Evolutionary conservation across 441 rosid species (phyloP).

Genomic region (Pelargonium myrrhifolium): DNA sequence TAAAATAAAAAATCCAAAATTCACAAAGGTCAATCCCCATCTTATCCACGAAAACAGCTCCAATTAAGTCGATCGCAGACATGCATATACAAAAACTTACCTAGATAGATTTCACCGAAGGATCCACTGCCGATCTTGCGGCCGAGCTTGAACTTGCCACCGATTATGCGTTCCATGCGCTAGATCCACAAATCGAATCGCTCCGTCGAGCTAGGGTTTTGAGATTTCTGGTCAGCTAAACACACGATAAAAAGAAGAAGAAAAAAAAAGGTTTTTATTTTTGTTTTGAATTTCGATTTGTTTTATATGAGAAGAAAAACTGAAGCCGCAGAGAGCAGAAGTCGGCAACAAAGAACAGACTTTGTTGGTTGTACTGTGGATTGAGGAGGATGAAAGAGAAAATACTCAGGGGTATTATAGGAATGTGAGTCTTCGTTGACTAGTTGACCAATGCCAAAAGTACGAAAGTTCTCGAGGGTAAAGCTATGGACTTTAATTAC

Average conservation of each 20-base stretch:
- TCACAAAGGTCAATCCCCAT: constrained; percentile 3
- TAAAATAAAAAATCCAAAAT: neutral
- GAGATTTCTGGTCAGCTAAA: neutral
- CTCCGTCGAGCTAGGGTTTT: constrained; percentile 11
- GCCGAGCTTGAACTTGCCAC: constrained; percentile 84
- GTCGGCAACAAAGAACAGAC: neutral
- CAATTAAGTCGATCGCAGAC: neutral
- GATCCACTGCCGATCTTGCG: constrained; percentile 97
- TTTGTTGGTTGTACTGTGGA: neutral
- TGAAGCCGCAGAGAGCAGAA: constrained; percentile 4
- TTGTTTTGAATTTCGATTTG: neutral
- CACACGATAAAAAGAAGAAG: neutral
- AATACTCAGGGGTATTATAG: neutral
- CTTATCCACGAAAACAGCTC: neutral
- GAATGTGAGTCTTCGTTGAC: constrained; percentile 1
- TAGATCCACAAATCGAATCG: neutral
- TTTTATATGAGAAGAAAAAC: neutral
- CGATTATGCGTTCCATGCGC: constrained; percentile 74
- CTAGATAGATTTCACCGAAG: constrained; percentile 83
- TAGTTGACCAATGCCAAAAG: neutral
- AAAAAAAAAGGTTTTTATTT: neutral
- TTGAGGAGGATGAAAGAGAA: neutral
- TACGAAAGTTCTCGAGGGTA: neutral
- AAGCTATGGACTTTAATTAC: no score
- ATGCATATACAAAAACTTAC: constrained; percentile 25